Conservation (phyloP, 805 yeast genomes). For the Teunomyces panamensis region DNA sequence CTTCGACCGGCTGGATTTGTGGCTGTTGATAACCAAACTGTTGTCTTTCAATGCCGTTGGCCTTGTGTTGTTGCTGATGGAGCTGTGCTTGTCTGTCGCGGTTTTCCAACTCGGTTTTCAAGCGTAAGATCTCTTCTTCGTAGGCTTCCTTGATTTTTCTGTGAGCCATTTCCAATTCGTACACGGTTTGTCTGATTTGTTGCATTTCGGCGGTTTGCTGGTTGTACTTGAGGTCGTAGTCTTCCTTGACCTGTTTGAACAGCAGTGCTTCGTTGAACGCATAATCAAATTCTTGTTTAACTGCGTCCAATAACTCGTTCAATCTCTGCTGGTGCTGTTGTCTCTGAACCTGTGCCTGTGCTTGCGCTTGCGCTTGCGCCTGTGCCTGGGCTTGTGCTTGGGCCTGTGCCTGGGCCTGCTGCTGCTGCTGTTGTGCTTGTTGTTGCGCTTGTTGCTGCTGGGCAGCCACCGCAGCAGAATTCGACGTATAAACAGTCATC, state of each 20-base stretch:
- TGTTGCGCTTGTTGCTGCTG: slow-evolving; percentile 26
- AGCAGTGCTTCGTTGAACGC: slow-evolving; percentile 82
- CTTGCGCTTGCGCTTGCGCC: slow-evolving; percentile 17
- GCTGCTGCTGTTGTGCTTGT: slow-evolving; percentile 23
- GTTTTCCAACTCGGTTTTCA: slow-evolving; percentile 81
- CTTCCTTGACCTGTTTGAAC: slow-evolving; percentile 87
- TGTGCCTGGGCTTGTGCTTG: slow-evolving; percentile 15
- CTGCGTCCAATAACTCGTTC: slow-evolving; percentile 84
- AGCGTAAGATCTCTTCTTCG: slow-evolving; percentile 84
- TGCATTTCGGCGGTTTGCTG: slow-evolving; percentile 94
- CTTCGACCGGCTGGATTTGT: slow-evolving; percentile 8
- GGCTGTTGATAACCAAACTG: slow-evolving; percentile 13
- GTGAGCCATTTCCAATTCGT: slow-evolving; percentile 91
- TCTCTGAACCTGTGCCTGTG: slow-evolving; percentile 33
- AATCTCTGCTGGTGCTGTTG: slow-evolving; percentile 47
- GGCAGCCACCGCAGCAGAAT: slow-evolving; percentile 28
- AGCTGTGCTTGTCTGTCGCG: slow-evolving; percentile 59
- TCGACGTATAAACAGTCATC: slow-evolving; percentile 37
- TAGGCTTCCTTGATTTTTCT: slow-evolving; percentile 93
- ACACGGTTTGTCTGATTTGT: slow-evolving; percentile 89
- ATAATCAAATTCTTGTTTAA: slow-evolving; percentile 85
- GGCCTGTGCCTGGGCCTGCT: slow-evolving; percentile 6
- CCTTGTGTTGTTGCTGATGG: slow-evolving; percentile 31
- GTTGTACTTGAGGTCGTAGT: slow-evolving; percentile 81
- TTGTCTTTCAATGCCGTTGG: slow-evolving; percentile 18